phyloP scores from a whole-genome alignment of 208 protist genomes.

The Leishmania tarentolae region DNA sequence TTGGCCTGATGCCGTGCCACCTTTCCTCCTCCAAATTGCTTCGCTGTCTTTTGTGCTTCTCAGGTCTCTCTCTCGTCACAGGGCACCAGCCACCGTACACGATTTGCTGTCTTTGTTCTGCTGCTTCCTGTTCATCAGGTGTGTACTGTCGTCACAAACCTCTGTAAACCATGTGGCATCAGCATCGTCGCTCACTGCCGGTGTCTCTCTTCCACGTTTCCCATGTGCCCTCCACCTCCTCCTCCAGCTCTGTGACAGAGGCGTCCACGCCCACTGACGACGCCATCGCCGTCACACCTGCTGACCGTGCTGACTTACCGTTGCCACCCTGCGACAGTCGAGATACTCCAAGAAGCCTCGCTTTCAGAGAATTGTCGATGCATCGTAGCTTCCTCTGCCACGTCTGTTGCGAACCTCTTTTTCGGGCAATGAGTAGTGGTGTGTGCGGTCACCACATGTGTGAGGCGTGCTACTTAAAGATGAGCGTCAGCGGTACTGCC shows the following conservation, averaged over 20 bases:
- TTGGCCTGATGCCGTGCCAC: too few species aligned
- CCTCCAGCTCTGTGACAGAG: background rate
- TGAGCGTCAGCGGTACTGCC: background rate
- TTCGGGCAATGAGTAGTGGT: background rate
- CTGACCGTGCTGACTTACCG: background rate
- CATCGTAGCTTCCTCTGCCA: background rate
- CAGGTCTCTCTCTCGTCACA: background rate
- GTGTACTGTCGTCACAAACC: background rate
- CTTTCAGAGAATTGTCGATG: background rate
- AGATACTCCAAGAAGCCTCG: background rate
- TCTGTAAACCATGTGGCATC: background rate
- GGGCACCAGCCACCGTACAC: background rate
- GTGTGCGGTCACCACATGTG: background rate
- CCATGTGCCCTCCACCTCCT: background rate
- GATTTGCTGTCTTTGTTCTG: background rate
- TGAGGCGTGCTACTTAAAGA: slow-evolving; percentile 1
- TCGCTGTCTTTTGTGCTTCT: background rate
- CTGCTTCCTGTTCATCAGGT: background rate
- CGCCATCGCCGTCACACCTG: background rate
- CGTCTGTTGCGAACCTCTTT: background rate
- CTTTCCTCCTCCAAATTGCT: background rate
- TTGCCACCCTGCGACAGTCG: background rate
- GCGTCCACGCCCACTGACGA: background rate
- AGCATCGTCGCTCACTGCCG: background rate
- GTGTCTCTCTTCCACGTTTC: background rate